phyloP scores from a whole-genome alignment of 768 basidiomycete genomes.

The Hericium alpestre region DNA sequence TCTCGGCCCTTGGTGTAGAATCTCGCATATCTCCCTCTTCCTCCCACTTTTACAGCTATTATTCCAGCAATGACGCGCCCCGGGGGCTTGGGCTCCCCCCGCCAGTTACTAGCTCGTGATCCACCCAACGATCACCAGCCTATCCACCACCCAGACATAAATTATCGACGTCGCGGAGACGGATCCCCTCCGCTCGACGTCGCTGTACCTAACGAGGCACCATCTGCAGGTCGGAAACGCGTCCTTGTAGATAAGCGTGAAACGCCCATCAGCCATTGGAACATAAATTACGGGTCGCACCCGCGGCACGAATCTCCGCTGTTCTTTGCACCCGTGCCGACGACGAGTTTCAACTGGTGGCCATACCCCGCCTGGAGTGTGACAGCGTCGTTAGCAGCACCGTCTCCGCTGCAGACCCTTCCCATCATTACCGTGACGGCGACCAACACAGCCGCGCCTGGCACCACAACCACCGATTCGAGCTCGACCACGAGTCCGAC shows the following conservation, averaged over 20 bases:
- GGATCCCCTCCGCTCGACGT: too few species aligned
- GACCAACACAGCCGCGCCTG: not conserved
- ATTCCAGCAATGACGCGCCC: not conserved
- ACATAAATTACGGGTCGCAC: not conserved
- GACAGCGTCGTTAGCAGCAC: not conserved
- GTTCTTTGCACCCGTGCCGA: not conserved
- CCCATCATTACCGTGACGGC: not conserved
- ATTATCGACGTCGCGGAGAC: not conserved
- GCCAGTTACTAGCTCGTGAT: not conserved
- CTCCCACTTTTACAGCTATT: conserved; percentile 12
- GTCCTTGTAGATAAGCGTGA: not conserved
- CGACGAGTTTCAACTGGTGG: conserved; percentile 24
- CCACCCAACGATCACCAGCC: not conserved
- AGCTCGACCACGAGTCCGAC: not conserved
- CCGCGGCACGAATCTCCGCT: not conserved
- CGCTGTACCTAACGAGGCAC: too few species aligned
- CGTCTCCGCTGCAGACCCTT: not conserved
- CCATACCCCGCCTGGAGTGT: conserved; percentile 20
- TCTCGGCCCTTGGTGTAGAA: conserved; percentile 25
- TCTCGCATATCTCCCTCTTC: conserved; percentile 15
- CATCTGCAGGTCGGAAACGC: too few species aligned
- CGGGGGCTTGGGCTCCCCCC: not conserved
- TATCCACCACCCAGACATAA: conserved; percentile 3
- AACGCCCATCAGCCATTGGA: not conserved
- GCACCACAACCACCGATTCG: not conserved